Base-by-base conservation (phyloP, 768 basidiomycete species). In the Kwoniella dendrophila region DNA sequence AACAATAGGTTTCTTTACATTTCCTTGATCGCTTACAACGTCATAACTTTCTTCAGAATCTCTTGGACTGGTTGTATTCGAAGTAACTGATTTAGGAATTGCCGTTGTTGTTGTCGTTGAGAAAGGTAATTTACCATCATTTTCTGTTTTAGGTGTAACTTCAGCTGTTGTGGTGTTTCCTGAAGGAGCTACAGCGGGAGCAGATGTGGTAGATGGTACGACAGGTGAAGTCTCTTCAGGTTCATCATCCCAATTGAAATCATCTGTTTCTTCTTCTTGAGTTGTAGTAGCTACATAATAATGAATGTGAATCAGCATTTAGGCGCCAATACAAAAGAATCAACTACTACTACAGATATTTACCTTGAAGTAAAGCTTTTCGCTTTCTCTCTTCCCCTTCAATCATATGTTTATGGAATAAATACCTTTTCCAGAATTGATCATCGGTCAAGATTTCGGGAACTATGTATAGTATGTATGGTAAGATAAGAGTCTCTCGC, bases 191-290 rank as follows among this genome's bases (percentile, higher is more conserved):
- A 62, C 30, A 4, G 47, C 27, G 11, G 40, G 44, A 12, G 40
- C 56, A 20, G 64, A 33, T 20, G 55, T 40, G n/a, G 52, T 38
- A 3, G 53, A 18, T 11, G 52, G 36, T 43, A 41, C 33, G 4
- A 45, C 33, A 4, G 47, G 26, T 3, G 64, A 41, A 3, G 57
- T 56, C 34, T 69, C 73, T 53, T 69, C 69, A 2, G 71, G 63
- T 48, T 72, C 72, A 59, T 77, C 78, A 56, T 79, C 78, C 78
- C 78, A 79, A 57, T 67, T 73, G 59, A 79, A 79, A 41, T 79
- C 76, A 4, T 79, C 77, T 18, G 62, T 67, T 29, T 66, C 54
- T 34, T 63, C 51, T 36, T 67, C 47, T 45, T 70, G 68, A n/a
- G 70, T 50, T 0, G 56, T 64, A 10, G 69, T 69, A 71, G 36